Evolutionary conservation across 768 basidiomycete genomes (phyloP).

Genomic region (Phaeolepiota aurea): DNA sequence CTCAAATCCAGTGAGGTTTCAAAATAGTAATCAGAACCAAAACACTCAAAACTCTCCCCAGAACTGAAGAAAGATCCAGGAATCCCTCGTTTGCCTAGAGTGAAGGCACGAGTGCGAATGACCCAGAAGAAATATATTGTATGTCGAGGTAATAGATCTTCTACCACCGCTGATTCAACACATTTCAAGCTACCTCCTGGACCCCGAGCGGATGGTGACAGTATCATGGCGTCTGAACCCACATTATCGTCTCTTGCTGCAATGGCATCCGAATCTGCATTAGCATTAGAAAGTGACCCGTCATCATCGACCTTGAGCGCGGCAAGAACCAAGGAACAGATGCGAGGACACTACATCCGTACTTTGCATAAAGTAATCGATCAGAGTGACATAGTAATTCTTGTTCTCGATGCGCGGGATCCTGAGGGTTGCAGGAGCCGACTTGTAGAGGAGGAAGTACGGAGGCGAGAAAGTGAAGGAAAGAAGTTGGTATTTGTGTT

Average conservation of each 20-base stretch:
- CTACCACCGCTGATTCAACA: background rate
- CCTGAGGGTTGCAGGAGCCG: slow-evolving; percentile 90
- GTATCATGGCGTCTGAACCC: slow-evolving; percentile 68
- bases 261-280: slow-evolving; percentile 31
- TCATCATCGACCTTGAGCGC: slow-evolving; percentile 21
- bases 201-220: slow-evolving; percentile 40
- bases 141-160: slow-evolving; percentile 19
- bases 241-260: slow-evolving; percentile 54
- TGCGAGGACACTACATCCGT: slow-evolving; percentile 67
- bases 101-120: slow-evolving; percentile 50
- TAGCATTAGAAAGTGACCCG: slow-evolving; percentile 15
- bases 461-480: slow-evolving; percentile 75
- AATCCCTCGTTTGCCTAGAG: slow-evolving; percentile 70
- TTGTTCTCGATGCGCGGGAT: slow-evolving; percentile 89
- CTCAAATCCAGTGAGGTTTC: slow-evolving; percentile 28
- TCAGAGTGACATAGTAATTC: slow-evolving; percentile 83
- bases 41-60: slow-evolving; percentile 16
- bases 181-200: slow-evolving; percentile 6
- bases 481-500: slow-evolving; percentile 91
- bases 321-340: slow-evolving; percentile 57
- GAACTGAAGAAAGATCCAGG: slow-evolving; percentile 89
- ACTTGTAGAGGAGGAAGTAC: slow-evolving; percentile 90
- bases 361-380: slow-evolving; percentile 89
- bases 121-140: slow-evolving; percentile 35
- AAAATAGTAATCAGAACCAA: background rate